phyloP scores from a whole-genome alignment of 2,329 filamentous ascomycete genomes.

The Fusarium nematophilum region DNA sequence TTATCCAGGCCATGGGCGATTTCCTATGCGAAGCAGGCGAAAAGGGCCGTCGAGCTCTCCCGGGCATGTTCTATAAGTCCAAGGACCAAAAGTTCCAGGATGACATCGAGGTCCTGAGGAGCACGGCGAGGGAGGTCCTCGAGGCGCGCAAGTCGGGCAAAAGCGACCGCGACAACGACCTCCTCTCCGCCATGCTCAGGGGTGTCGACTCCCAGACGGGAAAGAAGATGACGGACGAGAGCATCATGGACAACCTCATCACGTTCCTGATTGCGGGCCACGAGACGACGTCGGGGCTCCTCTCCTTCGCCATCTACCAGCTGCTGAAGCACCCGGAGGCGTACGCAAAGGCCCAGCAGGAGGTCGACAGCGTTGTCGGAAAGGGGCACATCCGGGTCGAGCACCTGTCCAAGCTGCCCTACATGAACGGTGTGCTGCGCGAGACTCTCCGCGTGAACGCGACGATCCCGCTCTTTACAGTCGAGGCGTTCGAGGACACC shows the following conservation, averaged over 20 bases:
- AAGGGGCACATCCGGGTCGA: slow-evolving; percentile 66
- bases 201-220: slow-evolving; percentile 75
- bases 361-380: slow-evolving; percentile 74
- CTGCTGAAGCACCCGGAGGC: slow-evolving; percentile 70
- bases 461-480: slow-evolving; percentile 67
- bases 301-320: slow-evolving; percentile 74
- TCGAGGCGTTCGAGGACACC: slow-evolving; percentile 63
- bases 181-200: slow-evolving; percentile 76
- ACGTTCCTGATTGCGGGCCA: slow-evolving; percentile 78
- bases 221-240: slow-evolving; percentile 69
- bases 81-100: slow-evolving; percentile 61
- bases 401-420: slow-evolving; percentile 72
- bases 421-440: slow-evolving; percentile 71
- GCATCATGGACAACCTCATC: slow-evolving; percentile 76
- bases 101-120: slow-evolving; percentile 66
- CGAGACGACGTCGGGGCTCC: slow-evolving; percentile 75
- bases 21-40: slow-evolving; percentile 67
- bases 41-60: slow-evolving; percentile 60
- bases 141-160: slow-evolving; percentile 66
- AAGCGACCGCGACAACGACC: slow-evolving; percentile 66
- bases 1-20: slow-evolving; percentile 72
- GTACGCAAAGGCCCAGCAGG: slow-evolving; percentile 69
- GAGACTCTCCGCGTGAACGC: slow-evolving; percentile 73
- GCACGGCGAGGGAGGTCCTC: slow-evolving; percentile 68
- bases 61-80: slow-evolving; percentile 60